Base-by-base conservation (phyloP, 768 basidiomycete species). In the Lactifluus pinguis region DNA sequence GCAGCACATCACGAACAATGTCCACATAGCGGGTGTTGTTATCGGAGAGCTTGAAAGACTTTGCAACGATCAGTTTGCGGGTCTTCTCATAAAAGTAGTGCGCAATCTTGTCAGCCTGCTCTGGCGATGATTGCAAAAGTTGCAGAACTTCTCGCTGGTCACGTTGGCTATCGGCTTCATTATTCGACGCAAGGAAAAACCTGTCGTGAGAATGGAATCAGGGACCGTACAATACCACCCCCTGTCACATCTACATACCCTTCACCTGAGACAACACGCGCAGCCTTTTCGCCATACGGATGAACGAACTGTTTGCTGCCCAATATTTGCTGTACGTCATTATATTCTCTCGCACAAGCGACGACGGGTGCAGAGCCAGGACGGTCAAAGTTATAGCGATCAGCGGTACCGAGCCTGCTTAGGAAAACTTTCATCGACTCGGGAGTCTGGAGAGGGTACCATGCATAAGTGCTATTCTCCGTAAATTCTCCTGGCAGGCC, bases 361-460 rank as follows among this genome's bases (percentile, higher is more conserved):
- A 71, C 55, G 0, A 69, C 51, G 0, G 58, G 53, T 15, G 67
- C 67, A 6, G 67, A 59, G 36, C 66, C 72, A 0, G 89, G 87
- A 36, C 83, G 76, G 36, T 71, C 69, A 21, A 84, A 52, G 59
- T 83, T 77, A 65, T 92, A 92, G 49, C 79, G 72, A 30, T 80
- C 75, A 17, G 74, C 59, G 29, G 80, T 73, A 42, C 79, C 79
- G 39, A 91, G 67, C 36, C 87, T 80, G 54, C 69, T 76, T 57
- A 92, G 73, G 68, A 84, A 70, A 1, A 67, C 72, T 60, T 80
- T 74, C 89, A 92, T 91, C 2, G 83, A 70, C 0, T 77, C 75
- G 4, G 90, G 91, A 0, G 85, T 87, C 83, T 92, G 85, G 48
- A 92, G 76, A n/a, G 91, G 87, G 84, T 92, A 92, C 82, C 88